Base-by-base conservation (phyloP, 164 flowering plant species). In the Vitis riparia region DNA sequence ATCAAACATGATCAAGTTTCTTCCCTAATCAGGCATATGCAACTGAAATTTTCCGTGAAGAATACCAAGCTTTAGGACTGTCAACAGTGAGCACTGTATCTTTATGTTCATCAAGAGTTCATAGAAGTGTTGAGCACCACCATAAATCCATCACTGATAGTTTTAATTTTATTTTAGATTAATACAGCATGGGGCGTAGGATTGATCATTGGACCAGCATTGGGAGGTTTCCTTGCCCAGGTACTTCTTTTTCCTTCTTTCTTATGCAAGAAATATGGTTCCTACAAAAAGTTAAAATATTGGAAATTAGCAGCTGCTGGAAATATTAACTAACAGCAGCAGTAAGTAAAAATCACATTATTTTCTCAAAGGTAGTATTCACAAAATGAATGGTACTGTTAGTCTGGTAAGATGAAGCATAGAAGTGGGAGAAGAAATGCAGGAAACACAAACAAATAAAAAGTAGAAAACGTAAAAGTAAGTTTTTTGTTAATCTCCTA, bases 31-130 rank as follows among this genome's bases (percentile, higher is more conserved):
- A 90, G 94, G 96, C 93, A 61, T 93, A 91, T 80, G 89, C 88
- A 57, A 23, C 73, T 23, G 98, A 93, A 83, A 65, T 87, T 70
- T 84, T 86, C 66, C 78, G 88, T 16, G 71, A 80, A 12, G 97
- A 88, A 67, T 59, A 93, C 73, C 91, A 81, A 77, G 87, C 93
- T 51, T 56, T 93, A 55, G 94, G 81, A 68, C 47, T 87, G 72
- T 88, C 97, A 72, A 58, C 86, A 27, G 97, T 93, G 76, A 84
- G 91, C 27, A 55, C 60, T 62, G 13, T 52, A 55, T 14, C 9
- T 13, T 11, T 73, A 14, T 65, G 12, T 44, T 16, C 51, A 19
- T 13, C 32, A 51, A 48, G 11, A n/a, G 15, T 16, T 66, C 44
- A 50, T 19, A 44, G 14, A 50, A 19, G 9, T 50, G 51, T 58